Conservation (phyloP, 352 stramenopile species). For the Pythium pyrilobum region DNA sequence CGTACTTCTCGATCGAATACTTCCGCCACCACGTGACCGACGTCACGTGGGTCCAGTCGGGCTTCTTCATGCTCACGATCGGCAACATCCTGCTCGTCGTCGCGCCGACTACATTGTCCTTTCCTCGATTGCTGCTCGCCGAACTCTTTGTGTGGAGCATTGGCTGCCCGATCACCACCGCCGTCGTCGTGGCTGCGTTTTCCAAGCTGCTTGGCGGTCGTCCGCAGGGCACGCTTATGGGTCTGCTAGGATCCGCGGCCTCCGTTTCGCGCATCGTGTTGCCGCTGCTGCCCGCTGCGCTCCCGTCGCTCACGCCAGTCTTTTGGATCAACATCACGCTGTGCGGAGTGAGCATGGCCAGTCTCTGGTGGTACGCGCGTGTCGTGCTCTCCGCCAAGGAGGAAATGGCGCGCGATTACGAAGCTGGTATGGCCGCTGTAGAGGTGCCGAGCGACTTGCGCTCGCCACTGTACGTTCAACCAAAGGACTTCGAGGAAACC, state of each 20-base stretch:
- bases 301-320: conserved; percentile 59
- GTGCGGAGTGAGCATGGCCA: conserved; percentile 43
- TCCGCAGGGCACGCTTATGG: conserved; percentile 78
- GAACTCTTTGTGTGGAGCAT: conserved; percentile 82
- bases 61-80: conserved; percentile 54
- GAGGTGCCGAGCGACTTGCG: conserved; percentile 29
- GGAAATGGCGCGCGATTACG: conserved; percentile 35
- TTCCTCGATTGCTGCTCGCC: conserved; percentile 39
- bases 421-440: conserved; percentile 25
- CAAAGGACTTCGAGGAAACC: conserved; percentile 17
- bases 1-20: conserved; percentile 77
- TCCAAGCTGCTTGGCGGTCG: conserved; percentile 70
- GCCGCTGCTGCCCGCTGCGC: conserved; percentile 60
- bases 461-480: conserved; percentile 38
- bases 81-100: conserved; percentile 59
- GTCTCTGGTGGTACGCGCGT: conserved; percentile 66
- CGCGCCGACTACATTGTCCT: conserved; percentile 35
- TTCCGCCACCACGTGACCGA: conserved; percentile 65
- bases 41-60: conserved; percentile 63
- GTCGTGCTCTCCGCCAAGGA: conserved; percentile 50
- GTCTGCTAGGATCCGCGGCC: conserved; percentile 60
- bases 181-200: conserved; percentile 68
- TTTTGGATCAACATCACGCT: conserved; percentile 73
- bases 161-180: conserved; percentile 70
- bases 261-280: conserved; percentile 75